Percentiles rank a stretch among this genome's conserved stretches.
These are phyloP conservation scores for Tolypocladium sp. DNA, from an alignment of 2,329 filamentous ascomycete genomes.

Conservation along the genomic window DNA sequence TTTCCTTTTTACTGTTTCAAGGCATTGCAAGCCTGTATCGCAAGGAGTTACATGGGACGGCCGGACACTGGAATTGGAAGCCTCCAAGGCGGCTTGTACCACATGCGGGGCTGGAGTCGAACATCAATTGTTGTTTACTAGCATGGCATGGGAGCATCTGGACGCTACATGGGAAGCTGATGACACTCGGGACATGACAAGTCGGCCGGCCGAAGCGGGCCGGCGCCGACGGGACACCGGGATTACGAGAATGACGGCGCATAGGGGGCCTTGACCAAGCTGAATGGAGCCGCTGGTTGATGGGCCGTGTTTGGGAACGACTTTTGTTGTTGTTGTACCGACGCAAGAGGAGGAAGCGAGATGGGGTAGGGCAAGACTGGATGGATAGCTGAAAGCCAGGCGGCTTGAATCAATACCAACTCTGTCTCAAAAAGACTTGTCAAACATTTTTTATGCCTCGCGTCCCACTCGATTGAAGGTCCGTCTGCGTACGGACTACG, in stretches of 20 bases:
- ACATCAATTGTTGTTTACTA: constrained; percentile 20
- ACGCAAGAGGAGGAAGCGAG: not conserved
- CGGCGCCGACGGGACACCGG: constrained; percentile 7
- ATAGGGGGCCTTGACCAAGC: not conserved
- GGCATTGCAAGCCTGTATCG: constrained; percentile 5
- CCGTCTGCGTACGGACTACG: not conserved
- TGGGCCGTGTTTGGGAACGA: not conserved
- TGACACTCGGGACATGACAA: constrained; percentile 21
- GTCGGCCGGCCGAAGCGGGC: constrained; percentile 3
- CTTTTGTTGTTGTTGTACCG: not conserved
- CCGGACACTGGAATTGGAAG: constrained; percentile 13
- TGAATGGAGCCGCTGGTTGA: not conserved
- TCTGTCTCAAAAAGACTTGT: constrained; percentile 1
- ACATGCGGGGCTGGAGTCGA: constrained; percentile 20
- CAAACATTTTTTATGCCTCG: not conserved
- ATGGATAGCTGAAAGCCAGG: constrained; percentile 3
- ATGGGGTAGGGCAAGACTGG: constrained; percentile 2
- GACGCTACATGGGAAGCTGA: constrained; percentile 15
- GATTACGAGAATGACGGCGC: constrained; percentile 7
- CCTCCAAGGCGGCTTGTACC: constrained; percentile 17
- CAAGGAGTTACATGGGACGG: constrained; percentile 10
- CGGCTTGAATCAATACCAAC: constrained; percentile 5
- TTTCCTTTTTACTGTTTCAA: constrained; percentile 12
- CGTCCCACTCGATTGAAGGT: not conserved
- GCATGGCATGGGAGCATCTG: constrained; percentile 23